phyloP scores from a whole-genome alignment of 1,284 basidiomycete species.

The Ustilago trichophora region DNA sequence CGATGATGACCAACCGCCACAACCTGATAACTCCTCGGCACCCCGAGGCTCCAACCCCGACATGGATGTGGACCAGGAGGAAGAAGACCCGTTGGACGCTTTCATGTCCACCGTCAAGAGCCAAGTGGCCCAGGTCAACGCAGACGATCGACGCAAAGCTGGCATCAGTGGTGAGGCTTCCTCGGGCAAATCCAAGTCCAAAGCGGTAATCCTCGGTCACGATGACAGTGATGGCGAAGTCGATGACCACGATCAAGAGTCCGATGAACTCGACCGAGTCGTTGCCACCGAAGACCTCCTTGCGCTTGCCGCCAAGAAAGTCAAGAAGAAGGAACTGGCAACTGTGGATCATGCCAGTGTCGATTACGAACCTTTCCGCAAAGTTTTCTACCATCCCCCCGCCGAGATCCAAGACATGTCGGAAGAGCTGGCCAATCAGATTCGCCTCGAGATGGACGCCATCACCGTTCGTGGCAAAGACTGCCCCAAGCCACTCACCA shows the following conservation, averaged over 20 bases:
- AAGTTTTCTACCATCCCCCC: constrained; percentile 92
- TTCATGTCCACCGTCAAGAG: constrained; percentile 89
- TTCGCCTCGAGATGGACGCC: constrained; percentile 90
- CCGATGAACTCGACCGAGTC: constrained; percentile 66
- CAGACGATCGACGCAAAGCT: constrained; percentile 74
- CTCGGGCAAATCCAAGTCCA: constrained; percentile 72
- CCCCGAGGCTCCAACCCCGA: neutral
- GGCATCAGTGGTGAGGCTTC: neutral
- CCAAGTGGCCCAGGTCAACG: constrained; percentile 88
- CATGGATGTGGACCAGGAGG: constrained; percentile 68
- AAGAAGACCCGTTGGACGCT: constrained; percentile 76
- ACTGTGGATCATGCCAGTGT: constrained; percentile 87
- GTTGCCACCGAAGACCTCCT: constrained; percentile 82
- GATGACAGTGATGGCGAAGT: constrained; percentile 71
- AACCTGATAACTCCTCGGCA: neutral
- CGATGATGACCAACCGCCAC: constrained; percentile 1
- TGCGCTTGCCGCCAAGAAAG: constrained; percentile 81
- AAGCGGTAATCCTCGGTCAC: constrained; percentile 64
- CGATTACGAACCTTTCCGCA: constrained; percentile 93
- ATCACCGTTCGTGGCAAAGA: constrained; percentile 97
- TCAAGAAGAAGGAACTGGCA: constrained; percentile 94
- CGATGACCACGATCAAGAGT: constrained; percentile 69
- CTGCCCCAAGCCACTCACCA: constrained; percentile 92
- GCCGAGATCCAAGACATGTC: constrained; percentile 91
- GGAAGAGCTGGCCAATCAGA: constrained; percentile 90